These are phyloP conservation scores for Lentinula guzmanii DNA, from an alignment of 768 basidiomycete species.

Conservation along the genomic window DNA sequence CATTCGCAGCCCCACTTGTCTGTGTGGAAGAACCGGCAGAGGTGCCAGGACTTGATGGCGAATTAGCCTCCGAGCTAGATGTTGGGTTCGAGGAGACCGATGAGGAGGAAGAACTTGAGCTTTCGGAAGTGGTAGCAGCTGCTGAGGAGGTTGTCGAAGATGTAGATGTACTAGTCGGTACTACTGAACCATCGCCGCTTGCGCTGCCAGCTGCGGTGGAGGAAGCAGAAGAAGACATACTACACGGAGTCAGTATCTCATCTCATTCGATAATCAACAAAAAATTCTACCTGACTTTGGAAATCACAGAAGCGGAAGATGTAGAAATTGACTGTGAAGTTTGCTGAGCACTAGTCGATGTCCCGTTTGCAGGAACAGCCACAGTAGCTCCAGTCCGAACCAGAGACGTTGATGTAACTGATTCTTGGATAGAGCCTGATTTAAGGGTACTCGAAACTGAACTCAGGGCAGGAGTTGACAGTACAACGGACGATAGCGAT, in stretches of 20 bases:
- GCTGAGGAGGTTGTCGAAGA: not conserved
- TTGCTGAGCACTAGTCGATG: not conserved
- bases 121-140: not conserved
- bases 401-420: not conserved
- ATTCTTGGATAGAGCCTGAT: not conserved
- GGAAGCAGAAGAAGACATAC: not conserved
- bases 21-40: not conserved
- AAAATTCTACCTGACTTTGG: not conserved
- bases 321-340: not conserved
- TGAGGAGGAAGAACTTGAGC: not conserved
- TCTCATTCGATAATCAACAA: not conserved
- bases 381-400: not conserved
- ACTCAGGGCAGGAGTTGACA: not conserved
- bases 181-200: not conserved
- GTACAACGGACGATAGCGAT: not conserved
- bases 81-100: not conserved
- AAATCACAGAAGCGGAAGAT: not conserved
- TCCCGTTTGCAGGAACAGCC: not conserved
- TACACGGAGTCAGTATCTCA: not conserved
- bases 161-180: not conserved
- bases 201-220: not conserved
- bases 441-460: not conserved
- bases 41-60: not conserved
- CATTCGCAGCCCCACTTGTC: not conserved
- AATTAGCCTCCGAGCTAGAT: not conserved